These are phyloP conservation scores for Coniochaeta ligniaria DNA, from an alignment of 2,329 filamentous ascomycete genomes.

Conservation along the genomic window DNA sequence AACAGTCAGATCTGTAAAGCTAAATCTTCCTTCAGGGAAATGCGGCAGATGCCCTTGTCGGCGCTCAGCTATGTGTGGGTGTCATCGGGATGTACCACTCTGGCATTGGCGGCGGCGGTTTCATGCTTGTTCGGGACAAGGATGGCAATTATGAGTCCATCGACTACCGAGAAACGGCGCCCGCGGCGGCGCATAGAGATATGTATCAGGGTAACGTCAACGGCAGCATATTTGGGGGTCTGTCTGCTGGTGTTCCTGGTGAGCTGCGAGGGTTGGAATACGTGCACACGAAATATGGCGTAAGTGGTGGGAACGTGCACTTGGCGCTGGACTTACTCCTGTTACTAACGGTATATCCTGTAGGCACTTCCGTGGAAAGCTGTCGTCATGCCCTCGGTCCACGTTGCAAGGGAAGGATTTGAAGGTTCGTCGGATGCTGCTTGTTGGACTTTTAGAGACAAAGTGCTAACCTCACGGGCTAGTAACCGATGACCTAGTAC, in stretches of 20 bases:
- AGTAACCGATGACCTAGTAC: constrained; percentile 66
- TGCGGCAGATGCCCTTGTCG: constrained; percentile 69
- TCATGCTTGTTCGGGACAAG: constrained; percentile 69
- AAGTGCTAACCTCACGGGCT: constrained; percentile 15
- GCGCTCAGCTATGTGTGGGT: constrained; percentile 68
- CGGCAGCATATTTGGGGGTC: constrained; percentile 63
- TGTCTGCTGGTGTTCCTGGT: constrained; percentile 65
- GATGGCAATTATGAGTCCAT: constrained; percentile 77
- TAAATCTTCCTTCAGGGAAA: constrained; percentile 46
- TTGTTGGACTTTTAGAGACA: background rate
- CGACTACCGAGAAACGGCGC: constrained; percentile 86
- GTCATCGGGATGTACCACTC: constrained; percentile 71
- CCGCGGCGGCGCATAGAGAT: constrained; percentile 69
- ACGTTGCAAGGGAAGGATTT: constrained; percentile 69
- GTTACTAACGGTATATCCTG: background rate
- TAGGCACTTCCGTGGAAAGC: constrained; percentile 58
- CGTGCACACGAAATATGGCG: constrained; percentile 66
- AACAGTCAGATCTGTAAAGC: background rate
- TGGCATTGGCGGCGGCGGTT: constrained; percentile 85
- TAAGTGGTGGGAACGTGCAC: constrained; percentile 19
- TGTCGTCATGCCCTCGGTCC: constrained; percentile 67
- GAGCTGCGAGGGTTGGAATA: constrained; percentile 74
- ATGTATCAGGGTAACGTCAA: constrained; percentile 73
- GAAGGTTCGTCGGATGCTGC: constrained; percentile 20
- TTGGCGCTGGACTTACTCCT: background rate